Evolutionary conservation across 2,329 filamentous ascomycete species (phyloP), one percentile per base, ranked within the genome.

Genomic region (Talaromyces sp.): DNA sequence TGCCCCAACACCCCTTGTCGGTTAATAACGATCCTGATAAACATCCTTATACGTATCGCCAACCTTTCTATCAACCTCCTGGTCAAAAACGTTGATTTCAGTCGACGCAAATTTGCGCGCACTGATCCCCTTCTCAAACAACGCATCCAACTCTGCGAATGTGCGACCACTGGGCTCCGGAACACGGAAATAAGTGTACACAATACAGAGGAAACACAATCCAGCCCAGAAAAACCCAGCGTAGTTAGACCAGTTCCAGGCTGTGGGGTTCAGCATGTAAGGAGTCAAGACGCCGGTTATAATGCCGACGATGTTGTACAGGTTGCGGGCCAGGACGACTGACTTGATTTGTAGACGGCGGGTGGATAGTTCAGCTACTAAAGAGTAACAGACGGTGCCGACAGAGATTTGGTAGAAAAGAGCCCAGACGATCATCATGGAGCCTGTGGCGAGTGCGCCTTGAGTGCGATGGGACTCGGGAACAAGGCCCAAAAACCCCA

Each of bases 301-400:
- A 69, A 97, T 96, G 68, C 86, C 89, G 50, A 93, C 90, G 60
- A 96, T 81, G 72, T 95, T 93, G 82, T 90, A 91, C 54, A 92
- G 80, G 70, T 92, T 91, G 63, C 93, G 89, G 1, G 90, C 92
- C 2, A 97, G 85, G 0, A 95, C 93, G 25, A 96, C 90, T 0
- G 93, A 96, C 82, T 97, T 97, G 81, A 96, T 93, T 73, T 93
- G 90, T 39, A 97, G 84, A 1, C 93, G 86, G 15, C 91, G 87
- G 0, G 92, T 92, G 0, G 92, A 93, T 25, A 97, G 79, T 76
- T 97, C 93, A 0, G 90, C 87, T 4, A 97, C 93, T 11, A 97
- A 85, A 0, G 92, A 95, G 79, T 96, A 97, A 77, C 90, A 92
- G 8, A 96, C 92, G 0, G 93, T 95, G 45, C 93, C 93, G 58